Percentiles rank a stretch among this genome's conserved stretches.
Conservation (phyloP, 1,139 yeast genomes). For the Candida sojae region DNA sequence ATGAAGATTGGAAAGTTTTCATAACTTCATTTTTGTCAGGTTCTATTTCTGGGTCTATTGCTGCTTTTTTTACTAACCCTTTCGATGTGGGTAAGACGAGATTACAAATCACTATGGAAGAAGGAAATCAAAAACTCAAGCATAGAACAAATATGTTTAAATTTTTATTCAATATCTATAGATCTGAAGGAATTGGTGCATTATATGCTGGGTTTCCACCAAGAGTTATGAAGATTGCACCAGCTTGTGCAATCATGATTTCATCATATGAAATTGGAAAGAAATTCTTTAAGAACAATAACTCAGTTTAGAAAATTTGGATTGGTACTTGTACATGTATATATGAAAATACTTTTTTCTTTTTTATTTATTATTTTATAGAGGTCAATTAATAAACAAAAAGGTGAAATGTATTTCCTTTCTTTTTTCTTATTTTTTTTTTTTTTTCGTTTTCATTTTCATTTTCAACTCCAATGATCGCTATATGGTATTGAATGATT, state of each 20-base stretch:
- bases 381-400: background rate
- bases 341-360: background rate
- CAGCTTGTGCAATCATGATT: constrained; percentile 98
- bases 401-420: no score
- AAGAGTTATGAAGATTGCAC: constrained; percentile 87
- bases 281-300: constrained; percentile 48
- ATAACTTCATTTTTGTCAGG: constrained; percentile 81
- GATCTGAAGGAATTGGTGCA: constrained; percentile 74
- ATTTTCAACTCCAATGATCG: constrained; percentile 10
- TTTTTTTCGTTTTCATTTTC: background rate
- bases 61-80: constrained; percentile 88
- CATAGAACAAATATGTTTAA: constrained; percentile 56
- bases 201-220: constrained; percentile 85
- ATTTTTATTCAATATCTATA: constrained; percentile 61
- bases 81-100: constrained; percentile 98
- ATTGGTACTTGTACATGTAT: background rate
- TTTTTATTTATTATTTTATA: constrained; percentile 2
- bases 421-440: no score
- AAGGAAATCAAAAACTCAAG: constrained; percentile 16
- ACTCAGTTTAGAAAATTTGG: background rate
- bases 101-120: constrained; percentile 61
- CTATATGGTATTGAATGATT: constrained; percentile 6
- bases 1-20: constrained; percentile 57
- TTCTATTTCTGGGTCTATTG: constrained; percentile 78
- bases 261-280: constrained; percentile 92